These are phyloP conservation scores for Phascolomyces articulosus DNA, from an alignment of 371 early-diverging fungal species.

Conservation along the genomic window DNA sequence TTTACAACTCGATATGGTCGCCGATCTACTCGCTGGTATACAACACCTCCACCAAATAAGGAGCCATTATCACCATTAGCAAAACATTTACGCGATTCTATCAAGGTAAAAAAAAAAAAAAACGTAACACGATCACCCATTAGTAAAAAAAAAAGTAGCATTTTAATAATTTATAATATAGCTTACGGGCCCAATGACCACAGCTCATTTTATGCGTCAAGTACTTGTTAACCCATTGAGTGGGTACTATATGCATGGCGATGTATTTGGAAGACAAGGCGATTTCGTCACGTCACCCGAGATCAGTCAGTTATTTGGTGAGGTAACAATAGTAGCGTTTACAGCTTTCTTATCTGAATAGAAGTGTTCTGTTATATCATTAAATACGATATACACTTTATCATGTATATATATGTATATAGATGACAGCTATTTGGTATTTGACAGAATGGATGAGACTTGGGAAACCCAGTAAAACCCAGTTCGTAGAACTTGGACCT, in stretches of 20 bases:
- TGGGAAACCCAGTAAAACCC: constrained; percentile 63
- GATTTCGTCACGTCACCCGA: constrained; percentile 97
- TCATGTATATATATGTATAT: too few species aligned
- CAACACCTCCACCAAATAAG: constrained; percentile 28
- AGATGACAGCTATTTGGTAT: constrained; percentile 83
- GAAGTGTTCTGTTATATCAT: not conserved
- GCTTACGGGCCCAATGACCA: constrained; percentile 84
- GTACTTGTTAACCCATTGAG: constrained; percentile 86
- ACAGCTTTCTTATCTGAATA: not conserved
- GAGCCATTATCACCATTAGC: constrained; percentile 62
- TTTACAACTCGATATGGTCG: not conserved
- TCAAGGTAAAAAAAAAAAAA: constrained; percentile 46
- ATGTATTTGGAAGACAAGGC: constrained; percentile 93
- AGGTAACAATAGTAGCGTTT: constrained; percentile 53
- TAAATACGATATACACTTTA: not conserved
- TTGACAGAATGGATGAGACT: constrained; percentile 72
- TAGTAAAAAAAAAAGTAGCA: not conserved
- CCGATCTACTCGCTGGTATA: not conserved
- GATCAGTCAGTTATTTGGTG: constrained; percentile 97
- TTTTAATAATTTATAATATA: constrained; percentile 16
- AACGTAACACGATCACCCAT: not conserved
- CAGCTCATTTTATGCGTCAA: constrained; percentile 88
- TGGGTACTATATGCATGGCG: constrained; percentile 92
- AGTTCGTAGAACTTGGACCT: constrained; percentile 92
- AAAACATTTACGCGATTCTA: constrained; percentile 65